These are phyloP conservation scores for Chrysosporium queenslandicum DNA, from an alignment of 2,329 filamentous ascomycete species.

Conservation along the genomic window DNA sequence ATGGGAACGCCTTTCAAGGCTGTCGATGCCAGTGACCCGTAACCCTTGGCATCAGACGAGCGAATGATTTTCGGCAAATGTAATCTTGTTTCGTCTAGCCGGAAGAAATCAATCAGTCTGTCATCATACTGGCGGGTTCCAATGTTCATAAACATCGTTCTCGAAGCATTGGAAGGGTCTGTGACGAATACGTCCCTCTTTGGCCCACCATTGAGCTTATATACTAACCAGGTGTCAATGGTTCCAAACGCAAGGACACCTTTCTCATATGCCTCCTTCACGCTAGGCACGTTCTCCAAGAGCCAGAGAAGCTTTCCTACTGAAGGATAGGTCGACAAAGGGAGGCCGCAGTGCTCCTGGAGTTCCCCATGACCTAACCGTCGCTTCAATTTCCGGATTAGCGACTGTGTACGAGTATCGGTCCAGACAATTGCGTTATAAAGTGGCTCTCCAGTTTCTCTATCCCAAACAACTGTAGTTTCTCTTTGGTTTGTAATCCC, in stretches of 20 bases:
- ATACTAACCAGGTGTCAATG: slow-evolving; percentile 80
- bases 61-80: slow-evolving; percentile 72
- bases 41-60: slow-evolving; percentile 55
- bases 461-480: slow-evolving; percentile 78
- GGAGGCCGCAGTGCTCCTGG: slow-evolving; percentile 63
- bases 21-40: slow-evolving; percentile 15
- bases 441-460: slow-evolving; percentile 67
- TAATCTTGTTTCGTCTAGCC: slow-evolving; percentile 57
- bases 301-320: slow-evolving; percentile 80
- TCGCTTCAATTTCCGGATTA: slow-evolving; percentile 69
- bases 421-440: slow-evolving; percentile 86
- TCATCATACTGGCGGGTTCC: slow-evolving; percentile 71
- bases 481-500: slow-evolving; percentile 89
- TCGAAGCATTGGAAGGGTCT: slow-evolving; percentile 78
- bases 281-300: slow-evolving; percentile 58
- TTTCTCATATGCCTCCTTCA: slow-evolving; percentile 64
- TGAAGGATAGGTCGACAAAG: slow-evolving; percentile 79
- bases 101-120: slow-evolving; percentile 66
- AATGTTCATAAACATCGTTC: slow-evolving; percentile 93
- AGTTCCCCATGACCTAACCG: slow-evolving; percentile 58
- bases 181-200: slow-evolving; percentile 64
- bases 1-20: slow-evolving; percentile 45
- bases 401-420: slow-evolving; percentile 65
- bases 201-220: slow-evolving; percentile 63
- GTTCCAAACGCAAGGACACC: slow-evolving; percentile 76